Evolutionary conservation across 768 basidiomycete species (phyloP), one percentile per base, ranked within the genome.

Genomic region (Lactarius hatsudake): DNA sequence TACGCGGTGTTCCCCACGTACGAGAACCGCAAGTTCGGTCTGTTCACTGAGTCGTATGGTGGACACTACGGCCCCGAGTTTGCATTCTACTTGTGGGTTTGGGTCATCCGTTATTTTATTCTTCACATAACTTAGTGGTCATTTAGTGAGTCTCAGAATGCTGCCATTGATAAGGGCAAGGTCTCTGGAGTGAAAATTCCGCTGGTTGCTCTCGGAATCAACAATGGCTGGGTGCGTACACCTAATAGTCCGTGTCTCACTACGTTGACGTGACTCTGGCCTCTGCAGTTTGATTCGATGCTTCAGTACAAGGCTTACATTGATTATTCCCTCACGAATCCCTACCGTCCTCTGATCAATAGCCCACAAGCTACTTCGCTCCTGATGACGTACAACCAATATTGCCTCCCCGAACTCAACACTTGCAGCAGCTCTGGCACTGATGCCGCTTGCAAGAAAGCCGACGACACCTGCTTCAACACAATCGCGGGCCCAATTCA

Each of bases 291-390:
- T 40, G 63, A 40, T 73, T 65, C 36, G 40, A 70, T 82, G 12
- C 67, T 64, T 6, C 84, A 86, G 75, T 86, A 84, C 68, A 79
- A 82, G 7, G 80, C 80, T 18, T 84, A 83, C 62, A 77, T 84
- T 38, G 74, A 73, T 1, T 86, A 84, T 63, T 81, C 84, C 0
- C 77, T 71, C 7, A 76, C 71, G 3, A 86, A 85, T 71, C 77
- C 81, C 15, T 64, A 64, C 7, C 63, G 56, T 30, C 5, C 55
- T 18, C 55, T 64, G 30, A 58, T 64, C 15, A 58, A 13, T 34
- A 58, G 15, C n/a, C 58, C 55, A 43, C 28, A 43, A 17, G 54
- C 42, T 18, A 28, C 40, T 1, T 32, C 55, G 12, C 32, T 32
- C 40, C 18, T 40, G 0, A 28, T 9, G 13, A 12, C 20, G 26